Percentiles rank a stretch among this genome's conserved stretches.
phyloP scores from a whole-genome alignment of 106 monocot genomes.

The Dioscorea alata region DNA sequence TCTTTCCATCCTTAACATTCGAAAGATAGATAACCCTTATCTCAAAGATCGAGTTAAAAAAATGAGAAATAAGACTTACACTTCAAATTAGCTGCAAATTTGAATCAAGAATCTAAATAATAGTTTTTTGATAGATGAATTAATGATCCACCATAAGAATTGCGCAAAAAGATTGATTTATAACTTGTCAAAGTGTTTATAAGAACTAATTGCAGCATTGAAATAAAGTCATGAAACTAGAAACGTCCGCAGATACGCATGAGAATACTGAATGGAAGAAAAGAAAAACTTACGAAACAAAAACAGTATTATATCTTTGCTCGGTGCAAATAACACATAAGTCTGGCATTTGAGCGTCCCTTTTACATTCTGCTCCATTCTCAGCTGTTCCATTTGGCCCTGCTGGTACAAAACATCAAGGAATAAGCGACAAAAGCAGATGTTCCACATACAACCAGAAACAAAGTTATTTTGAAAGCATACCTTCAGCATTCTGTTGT shows the following conservation, averaged over 20 bases:
- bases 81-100: too few species aligned
- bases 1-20: too few species aligned
- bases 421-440: neutral
- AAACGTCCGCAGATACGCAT: neutral
- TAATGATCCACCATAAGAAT: neutral
- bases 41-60: too few species aligned
- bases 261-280: neutral
- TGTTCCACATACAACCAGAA: neutral
- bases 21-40: too few species aligned
- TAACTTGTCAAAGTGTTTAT: neutral
- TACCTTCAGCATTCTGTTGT: conserved; percentile 74
- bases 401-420: conserved; percentile 8
- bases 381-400: conserved; percentile 35
- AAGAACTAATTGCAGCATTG: neutral
- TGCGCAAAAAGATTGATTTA: neutral
- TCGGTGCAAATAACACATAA: conserved; percentile 98
- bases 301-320: conserved; percentile 93
- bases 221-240: neutral
- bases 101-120: neutral
- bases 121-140: neutral
- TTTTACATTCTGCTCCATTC: conserved; percentile 31
- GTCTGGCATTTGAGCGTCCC: conserved; percentile 56
- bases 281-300: conserved; percentile 81
- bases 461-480: neutral
- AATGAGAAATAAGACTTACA: too few species aligned